Evolutionary conservation across 768 basidiomycete species (phyloP), one percentile per base, ranked within the genome.

Genomic region (Boletus speciosus): DNA sequence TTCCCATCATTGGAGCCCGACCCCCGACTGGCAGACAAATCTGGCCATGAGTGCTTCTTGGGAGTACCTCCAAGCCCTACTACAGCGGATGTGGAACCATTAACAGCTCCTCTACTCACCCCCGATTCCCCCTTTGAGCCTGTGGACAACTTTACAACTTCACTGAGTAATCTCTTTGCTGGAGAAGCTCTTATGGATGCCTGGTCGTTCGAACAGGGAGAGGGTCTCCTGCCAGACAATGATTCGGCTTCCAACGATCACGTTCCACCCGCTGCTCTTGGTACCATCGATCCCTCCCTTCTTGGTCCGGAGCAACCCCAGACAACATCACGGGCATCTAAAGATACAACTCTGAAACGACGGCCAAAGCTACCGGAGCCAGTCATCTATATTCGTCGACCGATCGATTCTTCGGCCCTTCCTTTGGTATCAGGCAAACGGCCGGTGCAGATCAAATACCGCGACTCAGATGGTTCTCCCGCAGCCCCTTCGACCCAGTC

Each of bases 211-310:
- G 55, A 49, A 16, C 56, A 54, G 19, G 50, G 40, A 4, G 57
- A 49, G 7, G 16, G 6, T 36, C 12, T 47, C 1, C 27, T 42
- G 3, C 49, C 37, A 15, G 47, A 51, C 12, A 32, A 47, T 14
- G 9, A 35, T 25, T n/a, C 50, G 2, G 41, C 49, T 47, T 38
- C 56, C 19, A 7, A n/a, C n/a, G 14, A 48, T 35, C 36, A 34
- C 3, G 23, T 36, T 19, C 37, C 42, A 11, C 19, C 58, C 14
- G 19, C 36, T 10, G 21, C 36, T 36, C 40, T 27, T 9, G 58
- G 60, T 21, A 70, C 69, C 5, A 70, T 70, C n/a, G 57, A 70
- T 49, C 69, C 70, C 3, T 70, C 69, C 15, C 59, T 70, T 29
- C 66, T 70, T 14, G 61, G 62, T 27, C 51, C 46, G 16, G 60